Conservation (phyloP, 306 rosid species). For the Rosa lucieae region DNA sequence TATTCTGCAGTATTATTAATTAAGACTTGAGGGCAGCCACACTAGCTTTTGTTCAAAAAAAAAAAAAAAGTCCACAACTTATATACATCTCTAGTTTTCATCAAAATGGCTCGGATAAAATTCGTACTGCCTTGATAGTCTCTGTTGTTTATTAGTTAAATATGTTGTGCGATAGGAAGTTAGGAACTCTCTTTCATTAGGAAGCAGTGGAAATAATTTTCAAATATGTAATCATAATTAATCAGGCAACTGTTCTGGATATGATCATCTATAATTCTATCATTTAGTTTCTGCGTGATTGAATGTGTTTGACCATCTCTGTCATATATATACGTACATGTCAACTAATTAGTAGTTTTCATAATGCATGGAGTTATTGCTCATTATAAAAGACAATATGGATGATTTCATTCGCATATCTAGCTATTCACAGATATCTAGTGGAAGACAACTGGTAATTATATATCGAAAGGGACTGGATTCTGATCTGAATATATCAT, state of each 20-base stretch:
- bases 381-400: background rate
- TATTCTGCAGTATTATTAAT: too few species aligned
- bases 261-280: background rate
- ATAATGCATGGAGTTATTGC: slow-evolving; percentile 2
- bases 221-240: background rate
- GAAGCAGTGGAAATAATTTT: background rate
- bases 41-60: too few species aligned
- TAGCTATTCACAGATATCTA: background rate
- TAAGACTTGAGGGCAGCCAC: too few species aligned
- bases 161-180: background rate
- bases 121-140: background rate
- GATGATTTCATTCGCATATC: background rate
- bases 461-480: slow-evolving; percentile 1
- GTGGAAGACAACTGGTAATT: background rate
- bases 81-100: background rate
- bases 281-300: background rate
- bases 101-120: background rate
- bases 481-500: background rate
- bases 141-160: background rate
- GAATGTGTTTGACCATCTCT: slow-evolving; percentile 20
- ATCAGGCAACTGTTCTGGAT: background rate
- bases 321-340: background rate
- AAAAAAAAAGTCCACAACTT: too few species aligned
- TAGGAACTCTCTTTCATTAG: background rate
- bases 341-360: background rate